Base-by-base conservation (phyloP, 2,329 filamentous ascomycete genomes). In the Pseudopyricularia cyperi region DNA sequence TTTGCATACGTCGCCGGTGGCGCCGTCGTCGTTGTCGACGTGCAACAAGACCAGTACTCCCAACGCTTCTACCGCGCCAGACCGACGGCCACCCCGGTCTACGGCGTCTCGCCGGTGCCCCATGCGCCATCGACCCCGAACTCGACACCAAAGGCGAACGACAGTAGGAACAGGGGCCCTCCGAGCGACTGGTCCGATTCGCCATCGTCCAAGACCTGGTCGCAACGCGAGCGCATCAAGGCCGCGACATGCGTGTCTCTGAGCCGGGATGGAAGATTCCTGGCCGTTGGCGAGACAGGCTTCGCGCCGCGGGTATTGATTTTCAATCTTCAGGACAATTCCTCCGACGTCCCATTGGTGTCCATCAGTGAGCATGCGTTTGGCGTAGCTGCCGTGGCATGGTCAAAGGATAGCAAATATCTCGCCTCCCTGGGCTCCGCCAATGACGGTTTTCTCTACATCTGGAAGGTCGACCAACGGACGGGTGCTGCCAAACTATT, bases 1-100 rank as follows among this genome's bases (percentile, higher is more conserved):
- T 95, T 97, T 67, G 89, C 89, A 52, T 93, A 95, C 65, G 90
- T 89, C 56, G 91, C 93, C 8, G 93, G 93, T 52, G 93, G 89
- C 9, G 89, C 91, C 44, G 91, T 89, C n/a, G 88, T 98, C 0
- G 80, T 97, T 17, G 88, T 90, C 7, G 83, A 87, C 58, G 74
- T 96, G 51, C 80, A 88, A 57, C 79, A 82, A 50, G 74, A 86
- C 62, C 66, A 72, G 50, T 79, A 77, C 61, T 77, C 77, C 1
- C 91, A 97, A 65, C 84, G 89, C 54, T 97, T 97, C 71, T 97
- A 88, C 71, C 82, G 89, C 62, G 93, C 91, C 39, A 80, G 87
- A 32, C 89, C 90, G 11, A 81, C 82, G 22, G 85, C 88, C 6
- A 66, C 86, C 39, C 86, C 89, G 64, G 56, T 79, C 65, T 66